A percentile compares a stretch with the other conserved stretches of the same genome.
Conservation (phyloP, 2,329 filamentous ascomycete genomes). For the Huntiella abstrusa region DNA sequence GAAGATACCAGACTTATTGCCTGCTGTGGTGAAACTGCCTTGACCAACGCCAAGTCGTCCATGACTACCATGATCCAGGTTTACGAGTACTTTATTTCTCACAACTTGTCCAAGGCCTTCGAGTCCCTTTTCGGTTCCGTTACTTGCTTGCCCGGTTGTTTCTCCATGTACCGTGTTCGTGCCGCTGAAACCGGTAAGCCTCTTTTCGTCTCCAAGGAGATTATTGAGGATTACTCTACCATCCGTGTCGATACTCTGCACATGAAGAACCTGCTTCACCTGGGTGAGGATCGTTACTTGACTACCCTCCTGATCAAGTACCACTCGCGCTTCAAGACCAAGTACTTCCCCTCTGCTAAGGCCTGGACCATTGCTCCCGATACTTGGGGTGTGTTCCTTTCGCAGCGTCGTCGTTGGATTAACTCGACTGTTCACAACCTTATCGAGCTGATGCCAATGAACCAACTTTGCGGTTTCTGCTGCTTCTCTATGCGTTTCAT, state of each 20-base stretch:
- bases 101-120: conserved; percentile 92
- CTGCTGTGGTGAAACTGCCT: conserved; percentile 81
- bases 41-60: conserved; percentile 83
- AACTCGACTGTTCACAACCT: conserved; percentile 98
- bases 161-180: conserved; percentile 96
- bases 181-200: conserved; percentile 89
- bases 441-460: conserved; percentile 81
- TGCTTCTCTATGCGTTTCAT: conserved; percentile 99
- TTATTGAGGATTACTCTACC: conserved; percentile 72
- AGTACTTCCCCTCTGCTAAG: conserved; percentile 81
- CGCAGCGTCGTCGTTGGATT: conserved; percentile 97
- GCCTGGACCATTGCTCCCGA: conserved; percentile 97
- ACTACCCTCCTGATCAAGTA: conserved; percentile 87
- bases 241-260: conserved; percentile 95
- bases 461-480: conserved; percentile 96
- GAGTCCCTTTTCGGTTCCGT: conserved; percentile 94
- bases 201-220: conserved; percentile 82
- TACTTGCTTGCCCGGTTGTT: conserved; percentile 94
- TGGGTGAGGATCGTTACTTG: conserved; percentile 93
- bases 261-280: conserved; percentile 93
- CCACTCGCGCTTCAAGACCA: conserved; percentile 92
- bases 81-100: conserved; percentile 98
- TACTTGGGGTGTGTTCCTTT: conserved; percentile 84
- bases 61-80: conserved; percentile 99
- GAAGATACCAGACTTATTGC: conserved; percentile 87